Percentiles rank a stretch among this genome's conserved stretches.
Evolutionary conservation across 129 eudicot genomes (phyloP).

Genomic region (Rutidosis leptorrhynchoides): DNA sequence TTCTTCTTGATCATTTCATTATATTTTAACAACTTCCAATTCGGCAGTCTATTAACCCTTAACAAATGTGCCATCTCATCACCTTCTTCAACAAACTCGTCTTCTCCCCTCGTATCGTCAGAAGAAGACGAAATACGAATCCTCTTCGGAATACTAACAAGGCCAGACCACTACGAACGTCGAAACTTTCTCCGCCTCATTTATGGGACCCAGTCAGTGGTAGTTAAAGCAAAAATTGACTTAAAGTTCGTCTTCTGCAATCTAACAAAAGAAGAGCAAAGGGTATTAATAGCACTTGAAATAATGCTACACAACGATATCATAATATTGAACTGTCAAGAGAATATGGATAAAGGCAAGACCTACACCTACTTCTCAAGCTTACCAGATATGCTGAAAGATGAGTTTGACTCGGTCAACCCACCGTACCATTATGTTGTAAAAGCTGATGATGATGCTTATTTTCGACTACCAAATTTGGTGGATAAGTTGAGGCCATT

Average conservation of each 20-base stretch:
- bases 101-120: slow-evolving; percentile 25
- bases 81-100: slow-evolving; percentile 15
- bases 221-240: slow-evolving; percentile 61
- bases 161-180: slow-evolving; percentile 73
- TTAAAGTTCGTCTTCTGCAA: slow-evolving; percentile 85
- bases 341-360: slow-evolving; percentile 91
- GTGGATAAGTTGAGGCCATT: slow-evolving; percentile 64
- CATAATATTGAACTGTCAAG: slow-evolving; percentile 70
- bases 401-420: slow-evolving; percentile 25
- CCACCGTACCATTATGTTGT: slow-evolving; percentile 86
- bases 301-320: slow-evolving; percentile 77
- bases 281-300: slow-evolving; percentile 66
- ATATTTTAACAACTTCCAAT: slow-evolving; percentile 55
- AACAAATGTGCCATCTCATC: slow-evolving; percentile 47
- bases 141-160: slow-evolving; percentile 68
- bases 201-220: slow-evolving; percentile 68
- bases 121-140: slow-evolving; percentile 51
- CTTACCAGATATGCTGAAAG: slow-evolving; percentile 55
- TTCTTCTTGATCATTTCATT: slow-evolving; percentile 67
- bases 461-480: slow-evolving; percentile 52
- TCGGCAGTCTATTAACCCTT: slow-evolving; percentile 40
- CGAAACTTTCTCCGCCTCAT: slow-evolving; percentile 80
- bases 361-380: slow-evolving; percentile 82
- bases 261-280: slow-evolving; percentile 86
- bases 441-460: slow-evolving; percentile 76